Evolutionary conservation across 441 rosid species (phyloP).

Genomic region (Gossypium gossypioides): DNA sequence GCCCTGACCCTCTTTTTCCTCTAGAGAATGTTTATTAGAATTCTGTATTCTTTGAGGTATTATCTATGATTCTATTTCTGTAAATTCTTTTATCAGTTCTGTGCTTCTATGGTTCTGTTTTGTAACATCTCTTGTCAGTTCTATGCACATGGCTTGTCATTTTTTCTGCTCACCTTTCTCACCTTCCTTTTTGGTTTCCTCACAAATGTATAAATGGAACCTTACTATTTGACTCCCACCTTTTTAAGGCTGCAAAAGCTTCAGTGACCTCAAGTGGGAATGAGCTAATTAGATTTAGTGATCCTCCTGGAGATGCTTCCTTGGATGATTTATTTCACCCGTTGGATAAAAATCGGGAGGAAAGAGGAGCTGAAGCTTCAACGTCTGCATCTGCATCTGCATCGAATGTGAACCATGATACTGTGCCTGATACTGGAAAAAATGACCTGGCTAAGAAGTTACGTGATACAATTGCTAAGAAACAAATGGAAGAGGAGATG

Average conservation of each 20-base stretch:
- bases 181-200: constrained; percentile 4
- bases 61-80: background rate
- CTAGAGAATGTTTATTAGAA: background rate
- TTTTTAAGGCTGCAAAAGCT: constrained; percentile 57
- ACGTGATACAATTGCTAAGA: constrained; percentile 88
- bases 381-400: constrained; percentile 53
- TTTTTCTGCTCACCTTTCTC: background rate
- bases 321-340: constrained; percentile 93
- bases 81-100: background rate
- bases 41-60: background rate
- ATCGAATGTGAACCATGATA: constrained; percentile 48
- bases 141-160: background rate
- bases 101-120: background rate
- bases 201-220: background rate
- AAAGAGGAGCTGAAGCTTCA: constrained; percentile 55
- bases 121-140: background rate
- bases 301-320: constrained; percentile 92
- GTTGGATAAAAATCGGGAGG: constrained; percentile 44
- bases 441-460: constrained; percentile 80
- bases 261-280: constrained; percentile 46
- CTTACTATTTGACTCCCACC: constrained; percentile 17
- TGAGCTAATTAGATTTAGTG: constrained; percentile 84
- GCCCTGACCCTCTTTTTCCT: background rate
- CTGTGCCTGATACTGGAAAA: constrained; percentile 54
- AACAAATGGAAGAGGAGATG: constrained; percentile 79